Base-by-base conservation (phyloP, 2,329 filamentous ascomycete genomes). In the Aulographum hederae region DNA sequence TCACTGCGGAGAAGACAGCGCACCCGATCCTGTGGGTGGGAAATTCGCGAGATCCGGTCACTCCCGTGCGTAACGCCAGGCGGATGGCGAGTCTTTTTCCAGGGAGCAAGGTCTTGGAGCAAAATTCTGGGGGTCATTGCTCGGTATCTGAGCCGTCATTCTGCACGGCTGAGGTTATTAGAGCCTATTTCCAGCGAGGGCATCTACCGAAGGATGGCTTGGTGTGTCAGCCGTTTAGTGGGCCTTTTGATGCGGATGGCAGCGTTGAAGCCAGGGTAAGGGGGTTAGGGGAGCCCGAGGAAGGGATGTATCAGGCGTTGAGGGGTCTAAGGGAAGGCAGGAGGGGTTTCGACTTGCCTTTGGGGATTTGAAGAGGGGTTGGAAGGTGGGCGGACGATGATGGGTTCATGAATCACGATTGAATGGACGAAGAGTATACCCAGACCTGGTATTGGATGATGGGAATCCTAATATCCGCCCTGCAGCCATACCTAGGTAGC, bases 41-140 rank as follows among this genome's bases (percentile, higher is more conserved):
- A 21, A 72, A 67, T 41, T 64, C 60, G 0, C 54, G 63, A 11
- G 69, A 74, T 34, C 70, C 71, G 0, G 65, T 74, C 1, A 73
- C 68, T 0, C 68, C 69, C 3, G 46, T 73, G 4, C 40, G 43
- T 27, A 57, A 58, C 26, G 64, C 59, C 2, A 42, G 38, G 16
- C 42, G 49, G 25, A 57, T 57, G 53, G 44, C 47, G 4, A 39
- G 32, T 13, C 40, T 46, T 1, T 66, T 65, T 38, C 49, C 56
- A 0, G 57, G 56, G 1, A 60, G 54, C 12, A 46, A 43, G 2
- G 46, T 66, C 4, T 44, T 68, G 3, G 44, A 56, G 17, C 50
- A 52, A 31, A 41, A 53, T 28, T 43, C 43, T 6, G 39, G 42
- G 4, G 50, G 50, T 60, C 69, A 73, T 37, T 68, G 63, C 19